Evolutionary conservation across 2,329 filamentous ascomycete genomes (phyloP).

Genomic region (Juglanconis sp.): DNA sequence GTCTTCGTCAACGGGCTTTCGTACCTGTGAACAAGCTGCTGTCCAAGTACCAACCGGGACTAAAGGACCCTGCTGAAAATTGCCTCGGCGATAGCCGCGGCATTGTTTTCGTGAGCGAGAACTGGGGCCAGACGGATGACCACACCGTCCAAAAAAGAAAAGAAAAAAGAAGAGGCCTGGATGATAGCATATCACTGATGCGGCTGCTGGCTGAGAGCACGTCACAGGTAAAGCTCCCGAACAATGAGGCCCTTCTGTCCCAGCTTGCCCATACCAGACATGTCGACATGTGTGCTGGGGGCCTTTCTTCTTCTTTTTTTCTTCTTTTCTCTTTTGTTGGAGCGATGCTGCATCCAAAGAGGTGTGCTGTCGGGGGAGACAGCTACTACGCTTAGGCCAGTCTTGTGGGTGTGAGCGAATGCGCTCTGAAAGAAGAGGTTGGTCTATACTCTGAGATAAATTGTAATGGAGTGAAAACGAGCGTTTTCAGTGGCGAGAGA

Average conservation of each 20-base stretch:
- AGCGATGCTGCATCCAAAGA: constrained; percentile 30
- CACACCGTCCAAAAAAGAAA: constrained; percentile 27
- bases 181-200: constrained; percentile 50
- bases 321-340: constrained; percentile 18
- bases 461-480: constrained; percentile 22
- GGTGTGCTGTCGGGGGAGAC: constrained; percentile 29
- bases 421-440: constrained; percentile 27
- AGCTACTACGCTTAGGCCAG: constrained; percentile 30
- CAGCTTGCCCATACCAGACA: constrained; percentile 33
- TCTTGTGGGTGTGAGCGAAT: constrained; percentile 27
- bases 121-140: constrained; percentile 45
- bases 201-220: constrained; percentile 31
- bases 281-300: constrained; percentile 32
- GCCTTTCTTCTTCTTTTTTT: constrained; percentile 13
- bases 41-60: constrained; percentile 36
- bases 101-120: constrained; percentile 47
- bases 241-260: constrained; percentile 28
- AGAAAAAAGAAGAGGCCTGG: constrained; percentile 34
- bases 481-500: constrained; percentile 25
- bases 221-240: constrained; percentile 28
- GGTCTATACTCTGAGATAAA: constrained; percentile 28
- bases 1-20: constrained; percentile 52
- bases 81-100: constrained; percentile 35
- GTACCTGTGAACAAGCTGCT: constrained; percentile 37
- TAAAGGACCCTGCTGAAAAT: constrained; percentile 36